These are phyloP conservation scores for Tothia fuscella DNA, from an alignment of 2,329 filamentous ascomycete genomes.

Conservation along the genomic window DNA sequence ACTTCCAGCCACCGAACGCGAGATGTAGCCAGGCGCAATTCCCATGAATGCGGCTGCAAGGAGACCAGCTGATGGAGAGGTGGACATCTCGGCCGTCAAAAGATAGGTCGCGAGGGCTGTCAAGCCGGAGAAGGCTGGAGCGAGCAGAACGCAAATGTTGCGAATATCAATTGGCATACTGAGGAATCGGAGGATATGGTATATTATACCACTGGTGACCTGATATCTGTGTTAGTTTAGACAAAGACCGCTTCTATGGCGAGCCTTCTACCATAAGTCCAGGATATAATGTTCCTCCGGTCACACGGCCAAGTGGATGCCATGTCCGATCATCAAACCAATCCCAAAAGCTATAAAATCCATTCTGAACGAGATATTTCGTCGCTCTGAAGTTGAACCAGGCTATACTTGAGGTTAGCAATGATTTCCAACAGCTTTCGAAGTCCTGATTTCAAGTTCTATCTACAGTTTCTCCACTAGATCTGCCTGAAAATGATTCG, in stretches of 20 bases:
- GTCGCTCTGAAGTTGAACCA: constrained; percentile 99
- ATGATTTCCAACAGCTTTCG: too few relatives aligned
- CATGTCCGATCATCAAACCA: constrained; percentile 99
- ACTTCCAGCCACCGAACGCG: constrained; percentile 89
- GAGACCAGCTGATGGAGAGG: constrained; percentile 87
- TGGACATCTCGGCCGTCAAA: constrained; percentile 92
- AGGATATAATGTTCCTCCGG: constrained; percentile 95
- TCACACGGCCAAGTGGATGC: constrained; percentile 96
- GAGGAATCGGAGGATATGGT: constrained; percentile 80
- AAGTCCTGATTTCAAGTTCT: too few relatives aligned
- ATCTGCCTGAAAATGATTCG: too few relatives aligned
- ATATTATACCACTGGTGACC: constrained; percentile 95
- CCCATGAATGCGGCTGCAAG: constrained; percentile 95
- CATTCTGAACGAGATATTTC: constrained; percentile 92
- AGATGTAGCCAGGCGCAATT: constrained; percentile 95
- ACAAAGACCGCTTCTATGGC: too few relatives aligned
- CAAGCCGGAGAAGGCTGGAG: constrained; percentile 84
- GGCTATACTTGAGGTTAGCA: too few relatives aligned
- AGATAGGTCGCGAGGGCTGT: constrained; percentile 91
- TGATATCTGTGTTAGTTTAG: too few relatives aligned
- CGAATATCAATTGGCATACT: constrained; percentile 93
- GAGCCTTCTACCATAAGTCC: constrained; percentile 99
- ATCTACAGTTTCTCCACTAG: too few relatives aligned
- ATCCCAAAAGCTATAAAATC: constrained; percentile 98
- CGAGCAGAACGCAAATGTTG: constrained; percentile 95